Evolutionary conservation across 352 stramenopile genomes (phyloP).

Genomic region (Blastocystis sp.): DNA sequence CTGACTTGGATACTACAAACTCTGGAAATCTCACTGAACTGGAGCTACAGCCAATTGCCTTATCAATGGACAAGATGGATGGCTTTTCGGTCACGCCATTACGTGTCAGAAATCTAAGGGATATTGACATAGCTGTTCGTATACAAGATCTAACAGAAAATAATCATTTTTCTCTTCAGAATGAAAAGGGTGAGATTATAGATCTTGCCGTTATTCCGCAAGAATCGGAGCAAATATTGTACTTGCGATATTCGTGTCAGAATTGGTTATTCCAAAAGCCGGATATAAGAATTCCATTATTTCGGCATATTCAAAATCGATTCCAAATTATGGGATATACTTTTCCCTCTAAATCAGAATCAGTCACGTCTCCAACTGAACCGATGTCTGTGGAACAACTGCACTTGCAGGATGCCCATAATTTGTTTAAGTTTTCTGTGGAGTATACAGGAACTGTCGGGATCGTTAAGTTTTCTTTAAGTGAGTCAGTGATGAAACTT

Average conservation of each 20-base stretch:
- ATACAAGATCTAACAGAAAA: neutral
- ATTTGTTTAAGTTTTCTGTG: constrained; percentile 39
- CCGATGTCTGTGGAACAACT: neutral
- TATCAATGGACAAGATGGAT: neutral
- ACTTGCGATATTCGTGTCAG: neutral
- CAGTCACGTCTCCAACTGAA: neutral
- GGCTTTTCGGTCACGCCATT: constrained; percentile 5
- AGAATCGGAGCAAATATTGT: neutral
- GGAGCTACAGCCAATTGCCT: neutral
- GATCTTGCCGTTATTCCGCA: neutral
- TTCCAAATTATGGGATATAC: neutral
- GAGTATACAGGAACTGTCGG: neutral
- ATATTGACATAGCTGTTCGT: constrained; percentile 5
- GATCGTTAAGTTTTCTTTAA: neutral
- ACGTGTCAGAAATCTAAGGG: constrained; percentile 13
- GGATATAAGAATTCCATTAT: neutral
- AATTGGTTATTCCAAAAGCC: neutral
- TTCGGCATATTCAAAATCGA: neutral
- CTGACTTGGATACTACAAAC: neutral
- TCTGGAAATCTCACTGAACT: neutral
- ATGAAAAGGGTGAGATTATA: neutral
- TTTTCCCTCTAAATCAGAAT: neutral
- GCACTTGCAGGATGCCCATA: neutral
- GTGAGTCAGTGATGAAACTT: neutral
- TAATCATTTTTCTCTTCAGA: neutral